Evolutionary conservation across 352 stramenopile species (phyloP), one percentile per base, ranked within the genome.

Genomic region (Thalassiosira hispida): DNA sequence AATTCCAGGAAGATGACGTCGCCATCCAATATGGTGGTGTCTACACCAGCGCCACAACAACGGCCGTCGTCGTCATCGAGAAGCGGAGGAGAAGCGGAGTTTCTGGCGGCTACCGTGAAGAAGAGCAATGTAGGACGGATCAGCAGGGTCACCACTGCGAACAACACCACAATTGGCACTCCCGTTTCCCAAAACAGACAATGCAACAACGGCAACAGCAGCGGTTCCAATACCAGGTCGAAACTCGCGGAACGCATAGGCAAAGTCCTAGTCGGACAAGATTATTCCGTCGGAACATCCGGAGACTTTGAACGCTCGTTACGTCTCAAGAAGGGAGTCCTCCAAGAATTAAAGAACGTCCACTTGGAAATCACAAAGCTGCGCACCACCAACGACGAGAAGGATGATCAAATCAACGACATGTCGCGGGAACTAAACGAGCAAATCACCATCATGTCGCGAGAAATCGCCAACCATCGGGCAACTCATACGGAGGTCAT

Each of bases 291-390:
- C 12, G 31, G 57, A n/a, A 73, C 44, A 16, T 55, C 44, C 18
- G 12, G 49, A 31, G 51, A 72, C 40, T 85, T 85, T 70, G 70
- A 85, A 67, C 64, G 57, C 1, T 73, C 62, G 0, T 53, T 85
- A 35, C 73, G 77, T 27, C 67, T 81, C 12, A 85, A 85, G 44
- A 81, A 81, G 35, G 72, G 55, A 27, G 42, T 81, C 0, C 25
- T 85, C 40, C 62, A 66, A 12, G 77, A 85, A 61, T 61, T 85
- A 20, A 69, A 73, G 29, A 55, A 66, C 53, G 71, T 80, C 51
- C 47, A 68, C 38, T 49, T 64, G 55, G 25, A 71, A 42, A 22
- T 81, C 25, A 8, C 70, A 22, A 42, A 29, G 20, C 38, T 76
- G 5, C 70, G 52, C 2, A 29, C 22, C 1, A 18, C 14, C 1